Base-by-base conservation (phyloP, 2,329 filamentous ascomycete species). In the Didymella glomerata region DNA sequence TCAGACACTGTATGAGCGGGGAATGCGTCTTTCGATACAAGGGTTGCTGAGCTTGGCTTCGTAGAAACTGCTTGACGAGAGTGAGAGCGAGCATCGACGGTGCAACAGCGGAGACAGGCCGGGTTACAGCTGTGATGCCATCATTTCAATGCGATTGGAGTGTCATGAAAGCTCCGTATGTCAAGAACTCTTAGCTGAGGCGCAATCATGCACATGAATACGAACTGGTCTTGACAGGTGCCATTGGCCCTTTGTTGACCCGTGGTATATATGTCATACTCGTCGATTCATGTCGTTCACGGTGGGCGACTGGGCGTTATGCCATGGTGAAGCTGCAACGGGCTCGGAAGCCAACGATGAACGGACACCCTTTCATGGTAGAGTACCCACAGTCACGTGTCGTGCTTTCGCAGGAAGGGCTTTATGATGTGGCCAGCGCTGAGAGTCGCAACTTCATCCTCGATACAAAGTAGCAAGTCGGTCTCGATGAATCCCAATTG, bases 381-480 rank as follows among this genome's bases (percentile, higher is more conserved):
- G 13, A 16, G 1, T 2, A 5, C 14, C 14, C 8, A 4, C 28
- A 30, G 9, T 3, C 9, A 30, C 28, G 11, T 11, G 28, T 10
- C 11, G 27, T 10, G 10, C 10, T 3, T 13, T 32, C 9, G 11
- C 13, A 16, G 13, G 14, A 34, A 34, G 14, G 16, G 13, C 13
- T 16, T 34, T 16, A 16, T 16, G 44, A 57, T 67, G 67, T 68
- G 57, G 60, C 52, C 56, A 54, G 62, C 60, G 50, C 34, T 48
- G 60, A 66, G 61, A 64, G 16, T 54, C 51, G 62, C 48, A 52
- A 62, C 41, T 60, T 64, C 64, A 34, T 64, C 47, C 66, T 62
- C 64, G 47, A 54, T 54, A 27, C 41, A 27, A 44, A 44, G 41
- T 48, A 54, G 34, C 44, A 62, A 68, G 64, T 66, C 64, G 25